Base-by-base conservation (phyloP, 2,329 filamentous ascomycete genomes). In the Penicillium paneum region DNA sequence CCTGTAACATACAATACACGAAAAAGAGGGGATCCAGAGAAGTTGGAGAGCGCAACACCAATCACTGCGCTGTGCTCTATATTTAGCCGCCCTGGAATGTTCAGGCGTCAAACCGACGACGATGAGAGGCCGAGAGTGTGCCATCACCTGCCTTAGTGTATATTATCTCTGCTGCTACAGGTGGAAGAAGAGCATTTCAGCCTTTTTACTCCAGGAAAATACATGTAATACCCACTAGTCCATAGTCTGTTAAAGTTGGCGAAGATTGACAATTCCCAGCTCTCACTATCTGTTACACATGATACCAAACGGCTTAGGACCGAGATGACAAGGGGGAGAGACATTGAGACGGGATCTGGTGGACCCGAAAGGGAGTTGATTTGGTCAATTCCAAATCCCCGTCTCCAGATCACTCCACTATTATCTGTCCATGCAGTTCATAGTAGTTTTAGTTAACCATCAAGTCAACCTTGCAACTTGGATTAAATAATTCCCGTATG, bases 71-170 rank as follows among this genome's bases (percentile, higher is more conserved):
- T 26, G 57, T 64, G 66, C 68, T 68, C 70, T 73, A 73, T 71
- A 67, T 73, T 72, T 73, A 73, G 71, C 69, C 64, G 71, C 69
- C 63, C 61, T 62, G 58, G 59, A 62, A 56, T 60, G 59, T 66
- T 59, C 15, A 59, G 64, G 70, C 70, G 70, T 64, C 67, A 71
- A 72, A 67, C 54, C 54, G 63, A 63, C 59, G 62, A 55, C 64
- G 64, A 60, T 70, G 62, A 70, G 54, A 68, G 61, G 62, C 57
- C 54, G 52, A 44, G 38, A 39, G 55, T 56, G 50, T 53, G 50
- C 50, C 29, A 31, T 19, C 21, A 26, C 50, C 50, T 15, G 41
- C 50, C 43, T 53, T 53, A 53, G 50, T 47, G 49, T 48, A 41
- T 52, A 24, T 13, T 44, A 17, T 28, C n/a, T 26, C 11, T 24